Conservation (phyloP, 192 early-diverging fungal genomes). For the Coemansia sp. region DNA sequence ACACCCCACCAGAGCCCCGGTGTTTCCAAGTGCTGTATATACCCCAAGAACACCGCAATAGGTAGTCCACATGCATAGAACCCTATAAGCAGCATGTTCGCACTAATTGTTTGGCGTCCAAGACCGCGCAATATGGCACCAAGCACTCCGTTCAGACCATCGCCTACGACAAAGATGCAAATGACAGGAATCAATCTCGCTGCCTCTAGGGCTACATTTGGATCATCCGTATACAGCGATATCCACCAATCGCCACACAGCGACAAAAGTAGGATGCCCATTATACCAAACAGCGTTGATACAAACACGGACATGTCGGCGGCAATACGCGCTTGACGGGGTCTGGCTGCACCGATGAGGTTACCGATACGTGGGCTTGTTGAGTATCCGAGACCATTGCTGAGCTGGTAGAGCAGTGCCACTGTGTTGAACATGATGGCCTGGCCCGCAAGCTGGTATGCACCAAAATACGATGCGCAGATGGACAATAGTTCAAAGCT, state of each 20-base stretch:
- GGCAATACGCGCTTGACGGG: slow-evolving; percentile 61
- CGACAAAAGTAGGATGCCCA: slow-evolving; percentile 8
- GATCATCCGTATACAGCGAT: slow-evolving; percentile 63
- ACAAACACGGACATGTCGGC: slow-evolving; percentile 55
- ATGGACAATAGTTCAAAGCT: slow-evolving; percentile 70
- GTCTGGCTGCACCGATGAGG: slow-evolving; percentile 62
- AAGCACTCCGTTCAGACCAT: slow-evolving; percentile 61
- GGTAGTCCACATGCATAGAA: slow-evolving; percentile 54
- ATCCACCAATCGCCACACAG: slow-evolving; percentile 38
- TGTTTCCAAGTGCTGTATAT: slow-evolving; percentile 13
- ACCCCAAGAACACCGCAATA: slow-evolving; percentile 47
- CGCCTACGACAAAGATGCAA: slow-evolving; percentile 63
- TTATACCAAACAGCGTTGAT: slow-evolving; percentile 54
- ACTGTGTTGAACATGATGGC: slow-evolving; percentile 64
- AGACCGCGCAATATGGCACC: slow-evolving; percentile 56
- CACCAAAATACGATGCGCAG: slow-evolving; percentile 75
- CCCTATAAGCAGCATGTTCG: slow-evolving; percentile 43
- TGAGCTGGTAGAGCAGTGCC: slow-evolving; percentile 65
- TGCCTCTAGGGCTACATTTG: slow-evolving; percentile 65
- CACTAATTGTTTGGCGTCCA: slow-evolving; percentile 51
- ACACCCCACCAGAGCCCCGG: slow-evolving; percentile 35
- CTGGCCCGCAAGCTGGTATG: slow-evolving; percentile 70
- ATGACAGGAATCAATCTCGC: slow-evolving; percentile 69
- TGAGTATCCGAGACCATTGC: slow-evolving; percentile 72
- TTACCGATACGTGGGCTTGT: slow-evolving; percentile 79